phyloP scores from a whole-genome alignment of 2,329 filamentous ascomycete genomes.

The Macrophomina tecta region DNA sequence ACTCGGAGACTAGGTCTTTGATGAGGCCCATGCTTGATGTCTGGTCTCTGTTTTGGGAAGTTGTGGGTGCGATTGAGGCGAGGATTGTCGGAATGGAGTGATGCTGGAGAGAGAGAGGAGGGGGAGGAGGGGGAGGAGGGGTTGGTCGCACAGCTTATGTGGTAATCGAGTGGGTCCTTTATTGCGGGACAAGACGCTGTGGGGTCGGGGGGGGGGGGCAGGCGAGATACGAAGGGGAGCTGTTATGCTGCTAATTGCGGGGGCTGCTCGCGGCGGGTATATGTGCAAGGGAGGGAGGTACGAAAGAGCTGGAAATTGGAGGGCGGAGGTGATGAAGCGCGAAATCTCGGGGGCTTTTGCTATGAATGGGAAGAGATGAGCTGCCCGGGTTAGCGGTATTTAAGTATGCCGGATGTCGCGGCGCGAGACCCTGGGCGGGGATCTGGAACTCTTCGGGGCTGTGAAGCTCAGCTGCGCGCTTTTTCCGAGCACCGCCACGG shows the following conservation, averaged over 20 bases:
- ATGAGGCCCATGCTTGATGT: constrained; percentile 21
- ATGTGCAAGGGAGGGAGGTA: background rate
- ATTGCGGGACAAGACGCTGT: background rate
- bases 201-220: background rate
- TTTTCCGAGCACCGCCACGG: background rate
- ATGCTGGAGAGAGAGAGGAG: too few species aligned
- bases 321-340: background rate
- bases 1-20: constrained; percentile 25
- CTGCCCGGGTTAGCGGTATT: background rate
- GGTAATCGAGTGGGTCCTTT: background rate
- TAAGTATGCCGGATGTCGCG: constrained; percentile 9
- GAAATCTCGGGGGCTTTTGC: background rate
- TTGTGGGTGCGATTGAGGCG: background rate
- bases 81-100: background rate
- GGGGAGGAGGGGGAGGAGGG: background rate
- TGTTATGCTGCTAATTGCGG: background rate
- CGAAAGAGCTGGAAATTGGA: constrained; percentile 10
- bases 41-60: background rate
- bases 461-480: background rate
- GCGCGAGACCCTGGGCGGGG: constrained; percentile 12
- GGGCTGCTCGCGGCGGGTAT: background rate
- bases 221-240: constrained; percentile 15
- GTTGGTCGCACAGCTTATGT: background rate
- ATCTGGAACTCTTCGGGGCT: background rate
- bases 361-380: constrained; percentile 1